Percentiles rank a stretch among this genome's conserved stretches.
Evolutionary conservation across 2,329 filamentous ascomycete species (phyloP).

Genomic region (Apiospora pterosperma): DNA sequence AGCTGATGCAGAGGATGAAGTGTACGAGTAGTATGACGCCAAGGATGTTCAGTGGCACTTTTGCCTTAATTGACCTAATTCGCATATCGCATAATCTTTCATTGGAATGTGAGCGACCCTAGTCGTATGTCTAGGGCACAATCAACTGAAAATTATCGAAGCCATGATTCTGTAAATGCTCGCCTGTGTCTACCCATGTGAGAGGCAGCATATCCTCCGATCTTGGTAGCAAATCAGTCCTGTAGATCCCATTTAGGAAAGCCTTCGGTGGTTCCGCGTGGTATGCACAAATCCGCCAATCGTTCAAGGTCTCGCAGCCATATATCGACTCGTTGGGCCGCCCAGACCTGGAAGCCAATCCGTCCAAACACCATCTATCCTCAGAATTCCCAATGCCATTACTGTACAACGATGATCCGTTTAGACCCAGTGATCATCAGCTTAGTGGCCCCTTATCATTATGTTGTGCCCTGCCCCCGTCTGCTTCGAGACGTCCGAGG

Average conservation of each 20-base stretch:
- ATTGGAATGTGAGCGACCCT: neutral
- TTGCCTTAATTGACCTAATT: neutral
- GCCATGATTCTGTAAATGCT: neutral
- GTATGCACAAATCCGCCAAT: neutral
- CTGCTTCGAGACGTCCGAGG: neutral
- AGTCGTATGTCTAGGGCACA: neutral
- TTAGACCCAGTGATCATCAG: neutral
- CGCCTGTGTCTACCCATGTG: neutral
- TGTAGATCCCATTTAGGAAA: neutral
- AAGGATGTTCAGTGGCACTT: neutral
- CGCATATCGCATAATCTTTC: neutral
- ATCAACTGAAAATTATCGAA: neutral
- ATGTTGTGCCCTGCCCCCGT: neutral
- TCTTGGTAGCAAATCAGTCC: neutral
- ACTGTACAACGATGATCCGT: neutral
- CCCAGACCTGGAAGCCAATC: neutral
- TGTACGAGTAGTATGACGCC: slow-evolving; percentile 38
- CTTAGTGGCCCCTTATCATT: neutral
- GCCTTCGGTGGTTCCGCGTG: neutral
- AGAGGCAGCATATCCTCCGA: neutral
- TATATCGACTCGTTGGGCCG: neutral
- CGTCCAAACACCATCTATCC: neutral
- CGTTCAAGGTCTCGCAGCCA: neutral
- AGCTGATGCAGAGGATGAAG: slow-evolving; percentile 52
- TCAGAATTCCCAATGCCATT: neutral